Evolutionary conservation across 768 basidiomycete genomes (phyloP), one percentile per base, ranked within the genome.

Genomic region (Tylopilus felleus): DNA sequence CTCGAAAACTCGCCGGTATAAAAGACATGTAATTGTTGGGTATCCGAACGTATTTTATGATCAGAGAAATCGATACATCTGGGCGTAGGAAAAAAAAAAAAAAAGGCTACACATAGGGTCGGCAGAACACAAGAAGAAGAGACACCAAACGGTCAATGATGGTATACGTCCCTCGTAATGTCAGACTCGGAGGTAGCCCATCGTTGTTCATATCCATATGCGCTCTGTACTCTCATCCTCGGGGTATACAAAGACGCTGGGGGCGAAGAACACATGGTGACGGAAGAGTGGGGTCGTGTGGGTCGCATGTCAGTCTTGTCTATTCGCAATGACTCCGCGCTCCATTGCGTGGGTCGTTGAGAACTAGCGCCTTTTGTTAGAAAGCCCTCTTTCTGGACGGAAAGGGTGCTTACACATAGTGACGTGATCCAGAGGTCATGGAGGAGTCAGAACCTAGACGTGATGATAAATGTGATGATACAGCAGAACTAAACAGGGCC

Each of bases 381-480:
- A 9, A 25, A 4, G 23, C 23, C 31, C 6, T 38, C 50, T 57
- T 31, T 47, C 31, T 33, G n/a, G 10, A 22, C 14, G 5, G 8
- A 16, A 44, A 21, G 27, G 3, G 12, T 40, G 10, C 71, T 73
- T 29, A 73, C 70, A 44, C 39, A 49, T 52, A 57, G 21, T 49
- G 60, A 3, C 55, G 60, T 28, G 65, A 50, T 42, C 27, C 51
- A 17, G 52, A 28, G 36, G 16, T 41, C 44, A 27, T 25, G 22
- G 49, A 10, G 17, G 60, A 41, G 28, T 49, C 60, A 29, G 58
- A 53, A 35, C 67, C 58, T 22, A 80, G 53, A 46, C 80, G 75
- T 3, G 80, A 73, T 50, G 82, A 80, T 17, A 81, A 51, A 46
- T 81, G 75, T 3, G 80, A 73, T 49, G 82, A 80, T 21, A 85